Evolutionary conservation across 129 eudicot species (phyloP).

Genomic region (Arctium minus): DNA sequence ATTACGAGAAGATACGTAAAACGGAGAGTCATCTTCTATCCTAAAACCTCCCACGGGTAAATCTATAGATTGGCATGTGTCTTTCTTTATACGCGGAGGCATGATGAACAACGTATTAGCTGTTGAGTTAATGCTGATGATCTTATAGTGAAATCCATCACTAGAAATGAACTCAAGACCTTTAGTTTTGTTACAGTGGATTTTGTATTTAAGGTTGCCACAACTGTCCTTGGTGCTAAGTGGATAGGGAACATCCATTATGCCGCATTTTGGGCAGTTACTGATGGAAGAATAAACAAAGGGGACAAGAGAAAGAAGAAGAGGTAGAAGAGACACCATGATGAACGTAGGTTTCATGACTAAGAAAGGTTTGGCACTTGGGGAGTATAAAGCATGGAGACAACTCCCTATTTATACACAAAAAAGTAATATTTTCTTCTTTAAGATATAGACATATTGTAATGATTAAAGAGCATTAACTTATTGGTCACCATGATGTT

Average conservation of each 20-base stretch:
- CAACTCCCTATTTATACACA: not conserved
- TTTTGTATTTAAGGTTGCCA: slow-evolving; percentile 36
- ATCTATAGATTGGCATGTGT: slow-evolving; percentile 41
- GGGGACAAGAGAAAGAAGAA: slow-evolving; percentile 22
- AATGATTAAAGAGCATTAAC: not conserved
- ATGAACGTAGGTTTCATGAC: not conserved
- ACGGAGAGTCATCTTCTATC: slow-evolving; percentile 39
- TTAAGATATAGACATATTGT: not conserved
- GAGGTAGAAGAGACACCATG: slow-evolving; percentile 15
- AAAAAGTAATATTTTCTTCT: not conserved
- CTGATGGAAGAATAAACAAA: not conserved
- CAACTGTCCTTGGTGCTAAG: slow-evolving; percentile 44
- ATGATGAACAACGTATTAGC: slow-evolving; percentile 18
- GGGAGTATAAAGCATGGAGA: not conserved
- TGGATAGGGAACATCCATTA: slow-evolving; percentile 38
- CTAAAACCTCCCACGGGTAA: slow-evolving; percentile 34
- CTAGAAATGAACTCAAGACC: slow-evolving; percentile 38
- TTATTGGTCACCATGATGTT: not conserved
- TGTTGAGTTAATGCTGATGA: slow-evolving; percentile 35
- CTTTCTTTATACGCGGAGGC: slow-evolving; percentile 25
- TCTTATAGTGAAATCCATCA: slow-evolving; percentile 30
- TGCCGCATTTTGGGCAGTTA: slow-evolving; percentile 47
- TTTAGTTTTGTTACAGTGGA: slow-evolving; percentile 33
- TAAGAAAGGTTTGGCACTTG: not conserved
- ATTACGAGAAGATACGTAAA: slow-evolving; percentile 43